Evolutionary conservation across 2,329 filamentous ascomycete species (phyloP).

Genomic region (Alternaria sp.): DNA sequence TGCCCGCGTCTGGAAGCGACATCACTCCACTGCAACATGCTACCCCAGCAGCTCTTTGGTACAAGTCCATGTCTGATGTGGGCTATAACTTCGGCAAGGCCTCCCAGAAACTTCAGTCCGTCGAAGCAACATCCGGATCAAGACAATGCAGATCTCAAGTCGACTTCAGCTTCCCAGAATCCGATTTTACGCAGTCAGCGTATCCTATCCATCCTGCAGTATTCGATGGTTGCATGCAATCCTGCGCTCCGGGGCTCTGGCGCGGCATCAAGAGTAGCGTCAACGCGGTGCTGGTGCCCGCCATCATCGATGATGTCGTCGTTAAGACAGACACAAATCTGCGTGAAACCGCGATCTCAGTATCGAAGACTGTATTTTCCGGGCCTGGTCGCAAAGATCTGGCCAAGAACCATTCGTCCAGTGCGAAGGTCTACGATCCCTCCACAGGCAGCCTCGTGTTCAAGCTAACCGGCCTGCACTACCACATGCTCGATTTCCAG

Average conservation of each 20-base stretch:
- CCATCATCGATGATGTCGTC: background rate
- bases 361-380: background rate
- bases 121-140: conserved; percentile 10
- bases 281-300: background rate
- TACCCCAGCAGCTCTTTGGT: conserved; percentile 14
- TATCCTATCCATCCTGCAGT: conserved; percentile 38
- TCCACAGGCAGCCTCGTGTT: background rate
- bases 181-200: conserved; percentile 16
- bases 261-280: background rate
- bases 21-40: conserved; percentile 8
- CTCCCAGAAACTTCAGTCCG: conserved; percentile 17
- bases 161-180: conserved; percentile 18
- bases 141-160: conserved; percentile 13
- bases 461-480: too few relatives aligned
- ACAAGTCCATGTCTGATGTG: conserved; percentile 20
- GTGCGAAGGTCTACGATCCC: background rate
- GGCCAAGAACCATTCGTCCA: background rate
- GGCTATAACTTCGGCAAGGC: conserved; percentile 21
- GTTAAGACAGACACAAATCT: background rate
- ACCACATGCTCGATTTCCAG: too few relatives aligned
- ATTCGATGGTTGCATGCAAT: conserved; percentile 39
- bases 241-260: conserved; percentile 24
- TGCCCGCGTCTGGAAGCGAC: background rate
- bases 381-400: background rate
- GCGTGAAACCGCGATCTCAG: too few relatives aligned